phyloP scores from a whole-genome alignment of 1,284 basidiomycete species.

The Xerocomus amazonicus region DNA sequence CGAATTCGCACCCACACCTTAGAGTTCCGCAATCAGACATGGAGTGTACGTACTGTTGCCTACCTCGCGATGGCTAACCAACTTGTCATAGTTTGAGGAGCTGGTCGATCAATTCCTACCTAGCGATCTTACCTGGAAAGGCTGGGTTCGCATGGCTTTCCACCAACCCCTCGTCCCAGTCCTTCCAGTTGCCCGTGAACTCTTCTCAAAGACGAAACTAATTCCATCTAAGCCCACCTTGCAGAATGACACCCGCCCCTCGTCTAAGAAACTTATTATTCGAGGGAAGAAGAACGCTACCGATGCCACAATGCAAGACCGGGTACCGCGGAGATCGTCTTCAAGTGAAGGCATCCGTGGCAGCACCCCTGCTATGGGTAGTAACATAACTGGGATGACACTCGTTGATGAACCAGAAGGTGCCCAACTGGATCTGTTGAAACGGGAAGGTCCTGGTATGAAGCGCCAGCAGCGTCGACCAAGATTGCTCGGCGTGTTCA shows the following conservation, averaged over 20 bases:
- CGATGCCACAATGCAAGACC: slow-evolving; percentile 13
- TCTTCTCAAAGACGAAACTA: slow-evolving; percentile 72
- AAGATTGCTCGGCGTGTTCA: slow-evolving; percentile 27
- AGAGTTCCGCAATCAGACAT: slow-evolving; percentile 85
- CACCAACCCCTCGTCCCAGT: slow-evolving; percentile 72
- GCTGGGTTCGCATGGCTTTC: slow-evolving; percentile 80
- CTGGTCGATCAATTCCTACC: slow-evolving; percentile 79
- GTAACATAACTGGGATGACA: slow-evolving; percentile 11
- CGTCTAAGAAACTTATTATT: slow-evolving; percentile 23
- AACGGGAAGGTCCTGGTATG: slow-evolving; percentile 7
- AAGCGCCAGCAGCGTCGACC: slow-evolving; percentile 22
- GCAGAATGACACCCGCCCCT: slow-evolving; percentile 31
- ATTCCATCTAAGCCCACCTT: slow-evolving; percentile 45
- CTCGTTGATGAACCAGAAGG: slow-evolving; percentile 27
- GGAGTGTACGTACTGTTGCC: slow-evolving; percentile 57
- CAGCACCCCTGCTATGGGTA: neutral
- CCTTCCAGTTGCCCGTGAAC: slow-evolving; percentile 68
- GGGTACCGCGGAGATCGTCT: slow-evolving; percentile 19
- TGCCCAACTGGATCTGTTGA: slow-evolving; percentile 3
- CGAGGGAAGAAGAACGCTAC: slow-evolving; percentile 19
- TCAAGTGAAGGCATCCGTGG: slow-evolving; percentile 15
- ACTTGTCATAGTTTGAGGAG: slow-evolving; percentile 63
- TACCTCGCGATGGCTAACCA: slow-evolving; percentile 4
- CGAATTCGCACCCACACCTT: slow-evolving; percentile 70
- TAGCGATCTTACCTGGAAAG: slow-evolving; percentile 70